A percentile compares a stretch with the other conserved stretches of the same genome.
Evolutionary conservation across 768 basidiomycete genomes (phyloP).

Genomic region (Pleurotus cornucopiae): DNA sequence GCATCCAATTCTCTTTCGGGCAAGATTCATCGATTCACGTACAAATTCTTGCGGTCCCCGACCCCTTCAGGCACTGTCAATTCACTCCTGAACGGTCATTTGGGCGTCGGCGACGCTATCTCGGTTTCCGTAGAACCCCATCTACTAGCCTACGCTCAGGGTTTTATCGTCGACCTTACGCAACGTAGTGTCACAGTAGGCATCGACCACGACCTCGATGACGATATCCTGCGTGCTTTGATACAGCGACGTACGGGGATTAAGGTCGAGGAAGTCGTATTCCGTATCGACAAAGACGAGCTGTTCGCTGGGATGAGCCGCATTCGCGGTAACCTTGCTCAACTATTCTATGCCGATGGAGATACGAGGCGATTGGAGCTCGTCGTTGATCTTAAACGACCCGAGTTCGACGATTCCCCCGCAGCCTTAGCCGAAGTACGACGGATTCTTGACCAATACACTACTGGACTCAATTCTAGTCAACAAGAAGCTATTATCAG

Average conservation of each 20-base stretch:
- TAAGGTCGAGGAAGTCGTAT: conserved; percentile 36
- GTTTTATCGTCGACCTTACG: conserved; percentile 74
- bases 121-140: conserved; percentile 85
- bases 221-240: conserved; percentile 36
- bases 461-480: conserved; percentile 56
- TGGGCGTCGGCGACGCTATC: conserved; percentile 78
- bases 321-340: conserved; percentile 87
- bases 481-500: conserved; percentile 72
- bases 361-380: conserved; percentile 65
- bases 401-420: conserved; percentile 46
- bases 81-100: conserved; percentile 70
- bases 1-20: conserved; percentile 12
- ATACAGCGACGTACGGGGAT: conserved; percentile 1
- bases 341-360: conserved; percentile 78
- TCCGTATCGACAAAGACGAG: conserved; percentile 94
- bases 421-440: conserved; percentile 11
- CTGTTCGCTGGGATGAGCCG: conserved; percentile 81
- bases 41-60: conserved; percentile 54
- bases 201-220: conserved; percentile 74
- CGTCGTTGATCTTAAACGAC: conserved; percentile 76
- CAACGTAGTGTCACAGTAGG: conserved; percentile 67
- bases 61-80: conserved; percentile 12
- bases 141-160: conserved; percentile 78
- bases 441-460: conserved; percentile 21
- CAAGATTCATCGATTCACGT: conserved; percentile 77